phyloP scores from a whole-genome alignment of 1,284 basidiomycete genomes.

The Heliocybe sulcata region DNA sequence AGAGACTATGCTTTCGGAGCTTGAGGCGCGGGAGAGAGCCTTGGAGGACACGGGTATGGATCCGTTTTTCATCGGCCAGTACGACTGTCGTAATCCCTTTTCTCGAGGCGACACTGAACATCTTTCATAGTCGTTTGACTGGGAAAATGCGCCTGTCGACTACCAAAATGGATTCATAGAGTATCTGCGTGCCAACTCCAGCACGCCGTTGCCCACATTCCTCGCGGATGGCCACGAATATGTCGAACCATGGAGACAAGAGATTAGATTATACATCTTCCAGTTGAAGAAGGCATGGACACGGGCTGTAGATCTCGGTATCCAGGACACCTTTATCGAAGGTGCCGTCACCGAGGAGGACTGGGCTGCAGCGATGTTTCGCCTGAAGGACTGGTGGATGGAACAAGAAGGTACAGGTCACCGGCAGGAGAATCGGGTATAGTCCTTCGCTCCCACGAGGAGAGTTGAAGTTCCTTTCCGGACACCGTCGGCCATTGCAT shows the following conservation, averaged over 20 bases:
- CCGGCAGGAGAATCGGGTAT: too few species aligned
- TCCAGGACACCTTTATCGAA: conserved; percentile 25
- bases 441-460: too few species aligned
- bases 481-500: too few species aligned
- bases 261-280: conserved; percentile 21
- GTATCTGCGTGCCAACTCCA: conserved; percentile 18
- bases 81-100: conserved; percentile 13
- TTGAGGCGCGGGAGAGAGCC: conserved; percentile 31
- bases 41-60: conserved; percentile 34
- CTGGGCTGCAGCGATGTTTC: conserved; percentile 41
- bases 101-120: neutral
- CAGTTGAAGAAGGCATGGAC: conserved; percentile 36
- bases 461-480: too few species aligned
- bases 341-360: conserved; percentile 31
- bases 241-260: conserved; percentile 42
- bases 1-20: conserved; percentile 29
- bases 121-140: conserved; percentile 25
- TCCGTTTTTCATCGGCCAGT: conserved; percentile 41
- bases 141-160: conserved; percentile 26
- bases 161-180: conserved; percentile 44
- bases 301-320: conserved; percentile 31
- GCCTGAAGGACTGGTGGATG: conserved; percentile 42
- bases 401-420: too few species aligned
- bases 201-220: neutral
- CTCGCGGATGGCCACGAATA: conserved; percentile 13